phyloP scores from a whole-genome alignment of 768 basidiomycete species.

The Pisolithus albus region DNA sequence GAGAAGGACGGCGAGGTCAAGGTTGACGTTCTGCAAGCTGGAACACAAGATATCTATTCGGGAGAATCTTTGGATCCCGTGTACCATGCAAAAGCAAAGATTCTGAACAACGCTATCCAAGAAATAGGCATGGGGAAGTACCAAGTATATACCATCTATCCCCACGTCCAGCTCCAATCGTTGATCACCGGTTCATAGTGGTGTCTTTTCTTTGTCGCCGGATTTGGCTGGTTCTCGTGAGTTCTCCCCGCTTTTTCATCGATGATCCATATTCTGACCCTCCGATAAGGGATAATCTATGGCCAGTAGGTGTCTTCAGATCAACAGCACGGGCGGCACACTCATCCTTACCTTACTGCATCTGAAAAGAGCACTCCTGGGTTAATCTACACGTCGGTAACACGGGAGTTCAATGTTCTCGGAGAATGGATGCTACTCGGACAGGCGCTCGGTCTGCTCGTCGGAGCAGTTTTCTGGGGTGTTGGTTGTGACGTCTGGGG shows the following conservation, averaged over 20 bases:
- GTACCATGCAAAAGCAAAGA: conserved; percentile 50
- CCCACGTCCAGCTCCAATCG: neutral
- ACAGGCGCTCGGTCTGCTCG: conserved; percentile 64
- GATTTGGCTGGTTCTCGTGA: conserved; percentile 73
- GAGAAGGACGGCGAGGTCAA: neutral
- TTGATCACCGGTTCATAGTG: conserved; percentile 33
- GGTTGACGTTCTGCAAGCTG: neutral
- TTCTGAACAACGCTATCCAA: conserved; percentile 56
- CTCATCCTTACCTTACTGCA: neutral
- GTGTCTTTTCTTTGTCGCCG: conserved; percentile 57
- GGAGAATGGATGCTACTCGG: conserved; percentile 62
- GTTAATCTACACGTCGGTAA: conserved; percentile 55
- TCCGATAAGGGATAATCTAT: conserved; percentile 53
- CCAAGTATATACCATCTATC: conserved; percentile 35
- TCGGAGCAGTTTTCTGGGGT: conserved; percentile 67
- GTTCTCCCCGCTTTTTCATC: conserved; percentile 17
- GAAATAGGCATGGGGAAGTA: conserved; percentile 70
- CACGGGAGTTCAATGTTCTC: conserved; percentile 57
- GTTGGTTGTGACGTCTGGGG: conserved; percentile 68
- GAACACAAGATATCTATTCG: conserved; percentile 21
- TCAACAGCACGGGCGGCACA: neutral
- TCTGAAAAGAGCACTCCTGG: conserved; percentile 49
- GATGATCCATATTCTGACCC: neutral
- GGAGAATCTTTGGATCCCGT: conserved; percentile 41
- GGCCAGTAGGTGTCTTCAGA: conserved; percentile 47